Evolutionary conservation across 2,329 filamentous ascomycete species (phyloP).

Genomic region (Penicillium italicum): DNA sequence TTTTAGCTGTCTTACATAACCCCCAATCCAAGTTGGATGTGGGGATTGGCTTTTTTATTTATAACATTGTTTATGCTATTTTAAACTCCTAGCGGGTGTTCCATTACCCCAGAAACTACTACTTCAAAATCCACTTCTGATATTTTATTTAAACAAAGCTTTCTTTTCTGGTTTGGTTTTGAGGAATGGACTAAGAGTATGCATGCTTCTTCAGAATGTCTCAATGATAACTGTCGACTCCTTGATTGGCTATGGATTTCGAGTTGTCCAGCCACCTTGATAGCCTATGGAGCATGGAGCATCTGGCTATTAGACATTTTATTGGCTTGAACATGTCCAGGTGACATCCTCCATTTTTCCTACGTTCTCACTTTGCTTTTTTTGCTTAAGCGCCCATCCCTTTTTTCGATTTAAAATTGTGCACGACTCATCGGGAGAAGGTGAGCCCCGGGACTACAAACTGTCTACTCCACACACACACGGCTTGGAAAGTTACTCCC

Average conservation of each 20-base stretch:
- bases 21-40: neutral
- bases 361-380: neutral
- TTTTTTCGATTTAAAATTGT: neutral
- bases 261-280: neutral
- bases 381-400: neutral
- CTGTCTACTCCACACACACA: neutral
- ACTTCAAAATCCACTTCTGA: neutral
- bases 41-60: conserved; percentile 5
- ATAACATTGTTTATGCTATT: conserved; percentile 14
- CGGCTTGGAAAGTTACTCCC: neutral
- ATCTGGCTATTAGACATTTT: too few species aligned
- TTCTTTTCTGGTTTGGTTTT: too few species aligned
- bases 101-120: conserved; percentile 1
- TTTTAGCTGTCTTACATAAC: neutral
- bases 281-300: neutral
- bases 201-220: too few species aligned
- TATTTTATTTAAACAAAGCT: neutral
- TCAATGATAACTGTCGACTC: neutral
- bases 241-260: neutral
- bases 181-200: too few species aligned
- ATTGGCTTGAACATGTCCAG: neutral
- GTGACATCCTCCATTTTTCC: neutral
- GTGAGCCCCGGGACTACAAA: neutral
- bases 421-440: neutral
- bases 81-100: conserved; percentile 9